Percentiles rank a stretch among this genome's conserved stretches.
These are phyloP conservation scores for Geotrichum macrosporum DNA, from an alignment of 1,139 yeast genomes.

Conservation along the genomic window DNA sequence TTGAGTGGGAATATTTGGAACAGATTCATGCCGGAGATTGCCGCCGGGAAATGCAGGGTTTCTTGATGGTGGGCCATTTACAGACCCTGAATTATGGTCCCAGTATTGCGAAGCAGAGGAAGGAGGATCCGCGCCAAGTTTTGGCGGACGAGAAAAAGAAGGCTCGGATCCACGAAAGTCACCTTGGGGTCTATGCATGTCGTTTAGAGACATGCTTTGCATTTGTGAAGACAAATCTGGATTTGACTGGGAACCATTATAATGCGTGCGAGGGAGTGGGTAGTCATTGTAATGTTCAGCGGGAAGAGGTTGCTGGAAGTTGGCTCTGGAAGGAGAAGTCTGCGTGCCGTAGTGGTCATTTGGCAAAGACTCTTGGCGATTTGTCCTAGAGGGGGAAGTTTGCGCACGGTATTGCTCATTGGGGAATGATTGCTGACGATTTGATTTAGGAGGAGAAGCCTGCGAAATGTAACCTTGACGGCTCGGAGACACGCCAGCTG, in stretches of 20 bases:
- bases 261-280: conserved; percentile 2
- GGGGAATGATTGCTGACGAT: conserved; percentile 12
- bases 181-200: conserved; percentile 1
- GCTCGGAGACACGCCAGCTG: background rate
- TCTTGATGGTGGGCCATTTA: conserved; percentile 14
- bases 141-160: background rate
- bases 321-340: background rate
- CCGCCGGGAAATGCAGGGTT: conserved; percentile 2
- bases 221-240: conserved; percentile 25
- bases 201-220: conserved; percentile 23
- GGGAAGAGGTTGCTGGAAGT: conserved; percentile 7
- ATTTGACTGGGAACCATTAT: conserved; percentile 20
- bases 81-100: conserved; percentile 20
- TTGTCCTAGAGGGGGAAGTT: background rate
- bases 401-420: background rate
- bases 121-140: background rate
- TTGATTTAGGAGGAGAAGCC: background rate
- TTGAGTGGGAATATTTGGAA: conserved; percentile 11
- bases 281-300: conserved; percentile 3
- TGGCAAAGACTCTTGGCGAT: conserved; percentile 7
- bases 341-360: background rate
- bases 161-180: background rate
- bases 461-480: background rate
- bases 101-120: background rate
- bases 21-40: conserved; percentile 12